Conservation (phyloP, 1,284 basidiomycete species). For the Cutaneotrichosporon cutaneum region DNA sequence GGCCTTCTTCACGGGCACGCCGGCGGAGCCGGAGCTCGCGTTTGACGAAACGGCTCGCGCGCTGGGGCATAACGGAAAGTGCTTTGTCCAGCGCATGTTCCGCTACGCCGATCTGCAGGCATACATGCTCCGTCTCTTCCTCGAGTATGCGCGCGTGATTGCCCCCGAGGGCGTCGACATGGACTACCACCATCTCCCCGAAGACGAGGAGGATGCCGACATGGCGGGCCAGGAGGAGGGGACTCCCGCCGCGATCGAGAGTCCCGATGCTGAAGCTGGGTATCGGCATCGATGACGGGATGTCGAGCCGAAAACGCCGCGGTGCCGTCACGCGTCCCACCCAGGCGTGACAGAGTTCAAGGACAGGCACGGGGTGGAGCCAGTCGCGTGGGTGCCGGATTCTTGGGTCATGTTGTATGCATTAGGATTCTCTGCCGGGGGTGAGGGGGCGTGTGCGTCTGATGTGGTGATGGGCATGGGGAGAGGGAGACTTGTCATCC, state of each 20-base stretch:
- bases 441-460: too few species aligned
- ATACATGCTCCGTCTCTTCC: conserved; percentile 51
- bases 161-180: conserved; percentile 15
- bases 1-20: conserved; percentile 50
- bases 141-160: conserved; percentile 46
- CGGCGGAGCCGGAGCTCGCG: conserved; percentile 39
- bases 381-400: too few species aligned
- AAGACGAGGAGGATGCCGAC: neutral
- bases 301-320: neutral
- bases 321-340: neutral
- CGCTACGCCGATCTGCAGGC: conserved; percentile 52
- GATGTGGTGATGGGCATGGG: neutral
- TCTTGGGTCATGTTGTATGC: too few species aligned
- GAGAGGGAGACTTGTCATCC: neutral
- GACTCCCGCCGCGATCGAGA: conserved; percentile 5
- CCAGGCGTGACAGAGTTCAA: neutral
- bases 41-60: conserved; percentile 52
- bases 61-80: conserved; percentile 50
- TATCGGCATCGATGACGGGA: neutral
- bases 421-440: too few species aligned
- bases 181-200: conserved; percentile 19
- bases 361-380: too few species aligned
- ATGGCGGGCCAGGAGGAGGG: neutral
- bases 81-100: conserved; percentile 51
- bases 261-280: neutral